Base-by-base conservation (phyloP, 331 rosid genomes). In the Spiraea crenata region DNA sequence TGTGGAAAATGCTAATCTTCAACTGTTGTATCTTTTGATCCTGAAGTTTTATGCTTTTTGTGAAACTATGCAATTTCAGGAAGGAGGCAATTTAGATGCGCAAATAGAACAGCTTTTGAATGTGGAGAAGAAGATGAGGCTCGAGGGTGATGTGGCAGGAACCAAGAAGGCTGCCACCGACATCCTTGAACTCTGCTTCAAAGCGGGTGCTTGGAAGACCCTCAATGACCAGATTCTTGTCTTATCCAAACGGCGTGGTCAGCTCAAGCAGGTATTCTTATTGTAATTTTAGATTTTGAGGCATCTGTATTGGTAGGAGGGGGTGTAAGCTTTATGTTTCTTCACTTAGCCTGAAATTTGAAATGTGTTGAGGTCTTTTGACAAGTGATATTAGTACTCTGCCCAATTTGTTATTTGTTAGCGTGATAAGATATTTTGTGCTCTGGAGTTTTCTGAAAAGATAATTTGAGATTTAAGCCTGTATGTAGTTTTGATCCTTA, bases 221-320 rank as follows among this genome's bases (percentile, higher is more conserved):
- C 99, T 93, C 60, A 93, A 87, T 20, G 99, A 93, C 71, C 99
- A 93, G 87, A 93, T 93, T 87, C 63, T 87, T 19, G 90, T 93
- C 6, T 74, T 95, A 71, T 91, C 99, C 5, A 95, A 95, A 79
- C 99, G 99, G 54, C 98, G 98, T 31, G 99, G 99, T 71, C 99
- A 95, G 84, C 98, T 95, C 63, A 95, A 95, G 85, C 99, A 95
- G 98, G 99, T 95, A 78, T 14, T 9, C 50, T 11, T 19, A 15
- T 57, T 40, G 48, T 20, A 9, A 14, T 7, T 35, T 7, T 48
- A 12, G 58, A 47, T 2, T 58, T 17, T 40, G 6, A 71, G 11
- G 6, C 69, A 19, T 47, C 20, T 54, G 13, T 55, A 31, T 40
- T 59, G n/a, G 49, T 13, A 56, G n/a, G 13, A 17, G 12, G 50